Evolutionary conservation across 176 grass and related monocot species (phyloP), one percentile per base, ranked within the genome.

Genomic region (Puya raimondii): DNA sequence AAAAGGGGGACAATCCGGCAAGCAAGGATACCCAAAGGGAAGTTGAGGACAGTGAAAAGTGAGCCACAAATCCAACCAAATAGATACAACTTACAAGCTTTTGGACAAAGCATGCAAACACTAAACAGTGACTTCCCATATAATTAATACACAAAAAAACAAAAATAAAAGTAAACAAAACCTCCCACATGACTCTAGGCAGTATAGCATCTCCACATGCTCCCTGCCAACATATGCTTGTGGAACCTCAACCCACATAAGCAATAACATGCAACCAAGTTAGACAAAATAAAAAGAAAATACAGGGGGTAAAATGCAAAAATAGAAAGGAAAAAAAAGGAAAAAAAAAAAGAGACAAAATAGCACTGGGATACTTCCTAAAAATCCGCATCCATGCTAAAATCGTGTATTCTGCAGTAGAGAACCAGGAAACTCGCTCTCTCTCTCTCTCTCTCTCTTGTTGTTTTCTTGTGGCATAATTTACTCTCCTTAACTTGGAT

Each of bases 361-460:
- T 80, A 87, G 86, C 81, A 78, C 67, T 69, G 70, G 87, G 91
- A 96, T 76, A 87, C 91, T 83, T 74, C 84, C 87, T 90, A 96
- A 90, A 96, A 96, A 82, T 81, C 87, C 13, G 84, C 87, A 90
- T 87, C 91, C 87, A 87, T 82, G 91, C 87, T 87, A 85, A 71
- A 69, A 70, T 83, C 72, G 78, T 78, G 77, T 86, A 42, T 42
- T 42, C 6, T 42, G 33, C 33, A 42, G 33, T 42, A 42, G 33
- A 42, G 33, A 42, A 42, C 33, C 33, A n/a, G 11, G 10, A 27
- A 23, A 66, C 18, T 26, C 25, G 22, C 10, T 11, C 14, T 22
- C 20, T 29, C 18, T 14, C n/a, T n/a, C 18, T 26, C 25, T 10
- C 10, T 11, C 14, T 22, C 20, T 29, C 18, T 14, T 11, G 53